Percentiles rank a stretch among this genome's conserved stretches.
Conservation (phyloP, 306 rosid species). For the Rosa multiflora region DNA sequence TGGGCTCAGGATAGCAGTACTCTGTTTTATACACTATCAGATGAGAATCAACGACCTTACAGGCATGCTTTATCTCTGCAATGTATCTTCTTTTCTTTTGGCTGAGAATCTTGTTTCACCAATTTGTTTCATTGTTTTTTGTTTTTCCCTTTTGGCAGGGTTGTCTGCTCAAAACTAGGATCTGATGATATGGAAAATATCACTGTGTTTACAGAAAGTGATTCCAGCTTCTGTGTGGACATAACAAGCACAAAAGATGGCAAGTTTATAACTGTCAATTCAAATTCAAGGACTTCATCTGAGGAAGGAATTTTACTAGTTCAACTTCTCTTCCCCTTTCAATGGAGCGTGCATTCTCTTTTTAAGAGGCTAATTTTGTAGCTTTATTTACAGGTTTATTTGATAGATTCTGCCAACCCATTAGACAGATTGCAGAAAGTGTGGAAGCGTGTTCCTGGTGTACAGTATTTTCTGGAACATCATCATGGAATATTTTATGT, state of each 20-base stretch:
- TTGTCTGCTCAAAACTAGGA: conserved; percentile 63
- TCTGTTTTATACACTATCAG: conserved; percentile 71
- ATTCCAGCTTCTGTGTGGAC: conserved; percentile 87
- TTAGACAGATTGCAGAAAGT: conserved; percentile 57
- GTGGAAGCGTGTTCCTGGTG: conserved; percentile 63
- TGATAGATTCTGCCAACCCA: conserved; percentile 69
- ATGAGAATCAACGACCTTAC: conserved; percentile 91
- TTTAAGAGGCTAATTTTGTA: conserved; percentile 30
- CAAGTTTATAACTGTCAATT: conserved; percentile 94
- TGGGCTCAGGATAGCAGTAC: conserved; percentile 73
- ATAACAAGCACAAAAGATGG: conserved; percentile 95
- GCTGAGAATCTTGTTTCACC: conserved; percentile 6
- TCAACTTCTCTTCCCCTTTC: conserved; percentile 27
- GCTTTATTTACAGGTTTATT: conserved; percentile 66
- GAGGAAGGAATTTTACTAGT: conserved; percentile 77
- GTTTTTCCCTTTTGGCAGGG: conserved; percentile 45
- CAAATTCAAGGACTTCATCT: conserved; percentile 98
- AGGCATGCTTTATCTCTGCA: conserved; percentile 46
- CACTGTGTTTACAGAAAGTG: conserved; percentile 62
- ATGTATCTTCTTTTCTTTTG: not conserved
- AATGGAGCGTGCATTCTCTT: conserved; percentile 22
- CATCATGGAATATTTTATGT: conserved; percentile 77
- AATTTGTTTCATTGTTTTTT: not conserved
- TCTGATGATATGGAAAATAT: conserved; percentile 37
- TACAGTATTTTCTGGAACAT: conserved; percentile 85